A percentile compares a stretch with the other conserved stretches of the same genome.
Conservation (phyloP, 176 grass and related monocot species). For the Leersia perrieri region DNA sequence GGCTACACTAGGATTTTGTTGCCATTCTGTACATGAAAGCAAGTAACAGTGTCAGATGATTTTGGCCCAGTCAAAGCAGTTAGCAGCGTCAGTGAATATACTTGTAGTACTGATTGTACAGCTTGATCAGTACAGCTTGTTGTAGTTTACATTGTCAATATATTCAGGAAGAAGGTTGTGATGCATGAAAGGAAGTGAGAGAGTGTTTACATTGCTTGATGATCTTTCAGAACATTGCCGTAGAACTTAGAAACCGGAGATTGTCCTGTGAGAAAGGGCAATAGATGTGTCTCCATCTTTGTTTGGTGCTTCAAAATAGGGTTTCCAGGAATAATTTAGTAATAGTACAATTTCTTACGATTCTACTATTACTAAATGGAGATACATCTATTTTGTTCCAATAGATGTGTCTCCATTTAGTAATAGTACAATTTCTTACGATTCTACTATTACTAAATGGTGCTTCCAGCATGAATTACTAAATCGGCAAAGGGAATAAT, state of each 20-base stretch:
- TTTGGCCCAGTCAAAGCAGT: background rate
- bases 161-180: background rate
- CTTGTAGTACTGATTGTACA: constrained; percentile 15
- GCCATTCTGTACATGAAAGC: constrained; percentile 21
- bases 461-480: background rate
- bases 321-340: no score
- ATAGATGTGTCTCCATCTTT: background rate
- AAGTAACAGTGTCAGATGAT: background rate
- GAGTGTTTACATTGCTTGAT: background rate
- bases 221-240: background rate
- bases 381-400: no score
- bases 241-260: background rate
- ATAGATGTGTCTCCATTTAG: no score
- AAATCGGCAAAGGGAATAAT: background rate
- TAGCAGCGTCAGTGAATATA: background rate
- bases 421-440: no score
- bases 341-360: no score
- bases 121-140: constrained; percentile 14
- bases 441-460: no score
- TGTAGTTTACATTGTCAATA: constrained; percentile 1
- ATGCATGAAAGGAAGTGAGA: background rate
- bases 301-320: background rate
- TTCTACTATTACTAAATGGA: no score
- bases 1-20: constrained; percentile 18
- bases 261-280: background rate